Conservation (phyloP, 1,284 basidiomycete species). For the Pascua sp. region DNA sequence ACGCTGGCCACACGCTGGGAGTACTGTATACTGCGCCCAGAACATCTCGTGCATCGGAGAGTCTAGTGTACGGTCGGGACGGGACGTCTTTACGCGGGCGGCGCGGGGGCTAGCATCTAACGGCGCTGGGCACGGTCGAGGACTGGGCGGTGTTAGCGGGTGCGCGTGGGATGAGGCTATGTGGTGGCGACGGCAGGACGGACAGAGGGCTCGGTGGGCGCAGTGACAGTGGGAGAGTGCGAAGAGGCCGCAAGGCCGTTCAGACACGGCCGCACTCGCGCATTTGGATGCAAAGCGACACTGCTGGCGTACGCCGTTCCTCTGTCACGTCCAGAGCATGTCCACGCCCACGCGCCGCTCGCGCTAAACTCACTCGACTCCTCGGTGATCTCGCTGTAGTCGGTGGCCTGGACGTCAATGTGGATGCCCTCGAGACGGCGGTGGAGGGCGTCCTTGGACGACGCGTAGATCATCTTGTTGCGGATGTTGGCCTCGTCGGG, state of each 20-base stretch:
- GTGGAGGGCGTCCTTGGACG: slow-evolving; percentile 83
- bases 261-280: not conserved
- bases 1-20: too few species aligned
- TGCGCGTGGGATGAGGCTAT: not conserved
- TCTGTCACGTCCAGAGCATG: not conserved
- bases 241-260: too few species aligned
- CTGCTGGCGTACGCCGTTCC: not conserved
- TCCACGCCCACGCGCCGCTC: too few species aligned
- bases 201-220: too few species aligned
- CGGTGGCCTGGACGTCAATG: slow-evolving; percentile 81
- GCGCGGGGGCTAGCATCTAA: slow-evolving; percentile 17
- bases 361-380: slow-evolving; percentile 62
- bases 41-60: slow-evolving; percentile 3
- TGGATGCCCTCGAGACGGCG: slow-evolving; percentile 57
- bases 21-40: not conserved
- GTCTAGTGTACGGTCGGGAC: slow-evolving; percentile 2
- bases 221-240: too few species aligned
- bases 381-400: slow-evolving; percentile 69
- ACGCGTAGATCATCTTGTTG: slow-evolving; percentile 91
- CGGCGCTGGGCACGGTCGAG: slow-evolving; percentile 41
- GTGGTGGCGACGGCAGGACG: too few species aligned
- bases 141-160: slow-evolving; percentile 19
- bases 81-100: not conserved
- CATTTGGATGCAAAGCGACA: too few species aligned
- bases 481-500: slow-evolving; percentile 85